Conservation (phyloP, 208 protist genomes). For the Leishmania tarentolae region DNA sequence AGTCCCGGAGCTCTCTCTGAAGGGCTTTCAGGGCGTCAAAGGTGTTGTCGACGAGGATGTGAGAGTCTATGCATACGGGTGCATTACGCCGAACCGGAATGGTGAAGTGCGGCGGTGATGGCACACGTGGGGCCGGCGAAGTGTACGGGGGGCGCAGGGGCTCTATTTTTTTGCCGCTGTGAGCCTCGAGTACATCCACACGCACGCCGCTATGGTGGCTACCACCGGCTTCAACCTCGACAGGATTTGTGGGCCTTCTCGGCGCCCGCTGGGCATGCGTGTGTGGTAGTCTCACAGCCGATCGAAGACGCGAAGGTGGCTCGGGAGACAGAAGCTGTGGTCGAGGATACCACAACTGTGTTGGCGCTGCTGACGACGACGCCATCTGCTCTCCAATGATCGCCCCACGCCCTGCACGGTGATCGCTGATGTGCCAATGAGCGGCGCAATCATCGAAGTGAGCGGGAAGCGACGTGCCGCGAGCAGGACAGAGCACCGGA, state of each 20-base stretch:
- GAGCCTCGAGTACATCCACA: neutral
- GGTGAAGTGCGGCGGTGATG: neutral
- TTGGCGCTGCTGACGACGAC: neutral
- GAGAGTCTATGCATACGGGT: constrained; percentile 34
- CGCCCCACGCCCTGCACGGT: neutral
- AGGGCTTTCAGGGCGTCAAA: constrained; percentile 6
- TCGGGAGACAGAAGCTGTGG: constrained; percentile 20
- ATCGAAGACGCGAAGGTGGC: neutral
- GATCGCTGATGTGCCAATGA: neutral
- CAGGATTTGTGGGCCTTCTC: neutral
- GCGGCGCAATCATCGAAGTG: constrained; percentile 1
- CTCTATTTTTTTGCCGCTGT: neutral
- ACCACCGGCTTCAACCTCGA: neutral
- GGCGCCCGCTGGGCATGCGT: neutral
- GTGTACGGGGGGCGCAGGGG: neutral
- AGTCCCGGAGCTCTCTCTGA: constrained; percentile 5
- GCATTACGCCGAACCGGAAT: constrained; percentile 20
- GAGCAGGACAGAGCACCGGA: neutral
- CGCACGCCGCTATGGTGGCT: neutral
- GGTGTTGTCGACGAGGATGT: constrained; percentile 15
- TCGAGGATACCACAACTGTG: constrained; percentile 20
- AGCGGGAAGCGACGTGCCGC: constrained; percentile 19
- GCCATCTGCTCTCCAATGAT: neutral
- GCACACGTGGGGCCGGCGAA: neutral
- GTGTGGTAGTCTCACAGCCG: neutral